phyloP scores from a whole-genome alignment of 805 yeast genomes.

The Hemisphaericaspora nanyangensis region DNA sequence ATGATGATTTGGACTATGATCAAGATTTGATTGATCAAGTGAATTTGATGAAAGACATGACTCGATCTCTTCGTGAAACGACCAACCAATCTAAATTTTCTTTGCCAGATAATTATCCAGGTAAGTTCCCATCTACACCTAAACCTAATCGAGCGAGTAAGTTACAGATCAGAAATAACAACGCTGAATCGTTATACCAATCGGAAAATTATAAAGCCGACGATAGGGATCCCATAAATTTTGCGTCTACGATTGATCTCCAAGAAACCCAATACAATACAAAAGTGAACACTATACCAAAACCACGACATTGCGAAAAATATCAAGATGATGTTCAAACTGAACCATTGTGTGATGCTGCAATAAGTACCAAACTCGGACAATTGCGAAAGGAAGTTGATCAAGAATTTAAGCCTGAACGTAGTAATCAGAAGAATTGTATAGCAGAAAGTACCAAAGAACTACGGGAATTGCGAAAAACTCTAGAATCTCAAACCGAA shows the following conservation, averaged over 20 bases:
- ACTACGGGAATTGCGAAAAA: not conserved
- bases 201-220: no score
- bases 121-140: not conserved
- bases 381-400: slow-evolving; percentile 8
- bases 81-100: not conserved
- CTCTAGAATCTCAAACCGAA: slow-evolving; percentile 10
- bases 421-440: no score
- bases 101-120: not conserved
- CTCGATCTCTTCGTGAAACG: not conserved
- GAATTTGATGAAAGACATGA: not conserved
- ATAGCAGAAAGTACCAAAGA: no score
- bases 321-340: no score
- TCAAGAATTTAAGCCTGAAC: slow-evolving; percentile 3
- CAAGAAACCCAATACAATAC: no score
- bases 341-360: slow-evolving; percentile 1
- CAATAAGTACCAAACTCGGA: slow-evolving; percentile 6
- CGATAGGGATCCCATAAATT: no score
- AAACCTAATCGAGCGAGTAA: no score
- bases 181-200: no score
- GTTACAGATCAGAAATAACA: no score
- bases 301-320: slow-evolving; percentile 9
- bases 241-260: no score
- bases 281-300: no score
- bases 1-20: slow-evolving; percentile 14
- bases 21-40: slow-evolving; percentile 4